Evolutionary conservation across 169 alveolate species (phyloP).

Genomic region (Toxoplasma gondii): DNA sequence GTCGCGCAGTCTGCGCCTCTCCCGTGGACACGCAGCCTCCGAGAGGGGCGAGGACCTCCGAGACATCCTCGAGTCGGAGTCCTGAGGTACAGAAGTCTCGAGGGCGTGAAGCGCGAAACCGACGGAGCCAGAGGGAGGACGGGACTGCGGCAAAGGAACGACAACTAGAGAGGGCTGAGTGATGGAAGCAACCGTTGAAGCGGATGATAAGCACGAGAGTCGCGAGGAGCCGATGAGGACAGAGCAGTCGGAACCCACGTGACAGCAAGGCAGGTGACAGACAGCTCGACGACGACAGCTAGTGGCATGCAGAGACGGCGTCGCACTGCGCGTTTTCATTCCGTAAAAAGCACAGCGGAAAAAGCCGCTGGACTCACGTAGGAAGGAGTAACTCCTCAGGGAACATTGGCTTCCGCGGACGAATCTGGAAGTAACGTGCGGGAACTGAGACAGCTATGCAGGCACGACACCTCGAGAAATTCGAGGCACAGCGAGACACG

Average conservation of each 20-base stretch:
- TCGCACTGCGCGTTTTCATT: not conserved
- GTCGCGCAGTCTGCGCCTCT: not conserved
- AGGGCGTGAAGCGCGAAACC: not conserved
- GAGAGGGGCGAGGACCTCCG: not conserved
- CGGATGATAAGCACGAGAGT: too few species aligned
- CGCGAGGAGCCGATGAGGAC: too few species aligned
- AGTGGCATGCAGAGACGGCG: not conserved
- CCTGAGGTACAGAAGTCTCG: not conserved
- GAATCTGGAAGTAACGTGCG: too few species aligned
- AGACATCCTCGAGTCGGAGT: not conserved
- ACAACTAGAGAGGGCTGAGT: not conserved
- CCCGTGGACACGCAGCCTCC: not conserved
- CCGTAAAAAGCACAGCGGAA: too few species aligned
- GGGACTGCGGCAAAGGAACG: not conserved
- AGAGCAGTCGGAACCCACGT: too few species aligned
- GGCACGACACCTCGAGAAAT: not conserved
- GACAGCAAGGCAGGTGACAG: too few species aligned
- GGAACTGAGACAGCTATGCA: too few species aligned
- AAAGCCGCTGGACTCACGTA: too few species aligned
- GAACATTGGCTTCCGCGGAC: too few species aligned
- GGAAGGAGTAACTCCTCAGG: too few species aligned
- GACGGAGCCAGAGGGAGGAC: not conserved
- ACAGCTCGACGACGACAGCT: too few species aligned
- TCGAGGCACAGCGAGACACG: not conserved
- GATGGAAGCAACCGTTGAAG: not conserved